Evolutionary conservation across 2,329 filamentous ascomycete genomes (phyloP).

Genomic region (Berkeleyomyces basicola): DNA sequence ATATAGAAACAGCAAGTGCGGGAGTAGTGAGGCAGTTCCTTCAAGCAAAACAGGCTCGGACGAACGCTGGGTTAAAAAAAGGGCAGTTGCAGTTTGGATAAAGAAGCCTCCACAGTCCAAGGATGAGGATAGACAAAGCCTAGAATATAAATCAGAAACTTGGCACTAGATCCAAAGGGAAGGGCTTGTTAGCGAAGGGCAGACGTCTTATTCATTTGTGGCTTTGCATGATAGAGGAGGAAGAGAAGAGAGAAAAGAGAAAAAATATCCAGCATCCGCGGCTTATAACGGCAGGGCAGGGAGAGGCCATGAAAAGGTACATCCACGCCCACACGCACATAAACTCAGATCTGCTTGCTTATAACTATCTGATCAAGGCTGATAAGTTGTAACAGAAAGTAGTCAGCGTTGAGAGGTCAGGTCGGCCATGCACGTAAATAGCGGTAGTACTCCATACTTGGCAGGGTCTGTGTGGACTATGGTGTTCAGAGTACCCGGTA

Average conservation of each 20-base stretch:
- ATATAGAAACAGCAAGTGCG: neutral
- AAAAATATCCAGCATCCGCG: neutral
- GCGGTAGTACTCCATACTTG: neutral
- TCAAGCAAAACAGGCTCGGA: neutral
- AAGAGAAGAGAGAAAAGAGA: neutral
- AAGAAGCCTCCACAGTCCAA: neutral
- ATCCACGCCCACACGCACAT: neutral
- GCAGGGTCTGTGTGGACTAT: neutral
- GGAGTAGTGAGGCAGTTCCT: too few relatives aligned
- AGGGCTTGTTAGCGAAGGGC: neutral
- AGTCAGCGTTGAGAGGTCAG: neutral
- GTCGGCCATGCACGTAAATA: too few relatives aligned
- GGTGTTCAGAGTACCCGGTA: neutral
- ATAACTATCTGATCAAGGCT: neutral
- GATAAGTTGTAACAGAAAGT: neutral
- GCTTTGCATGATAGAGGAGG: neutral
- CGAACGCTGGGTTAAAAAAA: neutral
- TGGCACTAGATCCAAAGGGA: neutral
- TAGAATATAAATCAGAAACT: neutral
- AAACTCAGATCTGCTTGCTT: neutral
- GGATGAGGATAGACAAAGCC: neutral
- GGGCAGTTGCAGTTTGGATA: neutral
- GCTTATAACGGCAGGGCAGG: neutral
- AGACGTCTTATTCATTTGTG: neutral
- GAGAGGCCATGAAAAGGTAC: neutral